These are phyloP conservation scores for Penicillium coprophilum DNA, from an alignment of 495 filamentous ascomycete species.

Conservation along the genomic window DNA sequence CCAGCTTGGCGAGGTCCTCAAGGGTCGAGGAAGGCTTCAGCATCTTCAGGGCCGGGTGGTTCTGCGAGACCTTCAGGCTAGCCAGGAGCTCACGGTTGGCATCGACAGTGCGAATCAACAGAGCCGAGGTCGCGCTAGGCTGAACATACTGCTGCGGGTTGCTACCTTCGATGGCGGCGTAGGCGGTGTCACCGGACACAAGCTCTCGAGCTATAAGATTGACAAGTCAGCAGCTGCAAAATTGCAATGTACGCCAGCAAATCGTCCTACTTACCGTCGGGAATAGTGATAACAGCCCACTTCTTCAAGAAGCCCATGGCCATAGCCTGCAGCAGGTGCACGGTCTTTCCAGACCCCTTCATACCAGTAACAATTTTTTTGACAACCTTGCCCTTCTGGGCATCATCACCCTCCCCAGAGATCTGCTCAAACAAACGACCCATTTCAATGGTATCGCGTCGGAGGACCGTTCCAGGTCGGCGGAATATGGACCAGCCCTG, in stretches of 20 bases:
- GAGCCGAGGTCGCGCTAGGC: conserved; percentile 66
- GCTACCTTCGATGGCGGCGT: conserved; percentile 63
- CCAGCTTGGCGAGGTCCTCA: conserved; percentile 63
- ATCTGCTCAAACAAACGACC: conserved; percentile 58
- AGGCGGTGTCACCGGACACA: conserved; percentile 73
- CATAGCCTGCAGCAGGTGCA: conserved; percentile 81
- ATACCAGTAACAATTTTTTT: conserved; percentile 71
- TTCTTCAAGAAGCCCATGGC: conserved; percentile 76
- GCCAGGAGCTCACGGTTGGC: conserved; percentile 70
- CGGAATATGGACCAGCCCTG: conserved; percentile 88
- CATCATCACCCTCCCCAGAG: conserved; percentile 38
- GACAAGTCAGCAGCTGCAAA: conserved; percentile 14
- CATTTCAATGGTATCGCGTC: conserved; percentile 72
- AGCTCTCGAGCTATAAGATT: conserved; percentile 69
- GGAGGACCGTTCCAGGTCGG: conserved; percentile 70
- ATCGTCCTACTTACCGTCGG: conserved; percentile 66
- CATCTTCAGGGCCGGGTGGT: conserved; percentile 58
- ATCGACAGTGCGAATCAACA: conserved; percentile 66
- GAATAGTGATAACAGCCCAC: conserved; percentile 87
- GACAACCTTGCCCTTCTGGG: conserved; percentile 54
- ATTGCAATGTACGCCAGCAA: conserved; percentile 5
- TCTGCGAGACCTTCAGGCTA: conserved; percentile 53
- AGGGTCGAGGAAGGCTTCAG: conserved; percentile 62
- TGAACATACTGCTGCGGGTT: conserved; percentile 69
- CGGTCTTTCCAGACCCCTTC: conserved; percentile 77